These are phyloP conservation scores for Penicillium psychrofluorescens DNA, from an alignment of 495 filamentous ascomycete genomes.

Conservation along the genomic window DNA sequence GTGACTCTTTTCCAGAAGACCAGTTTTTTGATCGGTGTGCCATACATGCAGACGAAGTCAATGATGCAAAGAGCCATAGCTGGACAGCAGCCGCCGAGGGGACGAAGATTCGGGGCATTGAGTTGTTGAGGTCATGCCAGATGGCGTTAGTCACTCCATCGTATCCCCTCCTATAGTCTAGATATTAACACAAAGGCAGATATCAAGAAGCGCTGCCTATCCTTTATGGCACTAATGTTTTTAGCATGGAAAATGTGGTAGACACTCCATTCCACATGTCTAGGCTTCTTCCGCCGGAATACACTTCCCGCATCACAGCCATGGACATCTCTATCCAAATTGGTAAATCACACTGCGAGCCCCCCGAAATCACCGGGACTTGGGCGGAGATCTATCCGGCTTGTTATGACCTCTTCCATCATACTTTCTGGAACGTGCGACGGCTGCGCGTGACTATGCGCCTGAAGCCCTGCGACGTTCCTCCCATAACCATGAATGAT, in stretches of 20 bases:
- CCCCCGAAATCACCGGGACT: neutral
- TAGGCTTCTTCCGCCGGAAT: conserved; percentile 2
- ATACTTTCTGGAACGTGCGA: conserved; percentile 1
- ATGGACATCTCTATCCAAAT: conserved; percentile 5
- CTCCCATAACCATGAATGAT: neutral
- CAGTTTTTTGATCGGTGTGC: neutral
- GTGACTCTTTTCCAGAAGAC: neutral
- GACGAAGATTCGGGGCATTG: conserved; percentile 5
- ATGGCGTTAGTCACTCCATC: conserved; percentile 6
- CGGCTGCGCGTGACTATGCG: conserved; percentile 2
- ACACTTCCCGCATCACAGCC: conserved; percentile 1
- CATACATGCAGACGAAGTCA: neutral
- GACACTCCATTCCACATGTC: conserved; percentile 7
- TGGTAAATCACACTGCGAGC: neutral
- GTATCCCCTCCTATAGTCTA: neutral
- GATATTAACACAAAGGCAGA: conserved; percentile 1
- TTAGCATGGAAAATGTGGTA: neutral
- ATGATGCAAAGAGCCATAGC: neutral
- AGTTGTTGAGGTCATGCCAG: conserved; percentile 12
- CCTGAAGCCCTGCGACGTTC: neutral
- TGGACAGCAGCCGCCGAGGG: neutral
- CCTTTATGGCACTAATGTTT: conserved; percentile 12
- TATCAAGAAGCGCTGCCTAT: conserved; percentile 10
- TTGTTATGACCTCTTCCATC: conserved; percentile 1
- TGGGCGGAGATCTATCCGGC: conserved; percentile 2